phyloP scores from a whole-genome alignment of 1,139 yeast species.

The Pichia sp. region DNA sequence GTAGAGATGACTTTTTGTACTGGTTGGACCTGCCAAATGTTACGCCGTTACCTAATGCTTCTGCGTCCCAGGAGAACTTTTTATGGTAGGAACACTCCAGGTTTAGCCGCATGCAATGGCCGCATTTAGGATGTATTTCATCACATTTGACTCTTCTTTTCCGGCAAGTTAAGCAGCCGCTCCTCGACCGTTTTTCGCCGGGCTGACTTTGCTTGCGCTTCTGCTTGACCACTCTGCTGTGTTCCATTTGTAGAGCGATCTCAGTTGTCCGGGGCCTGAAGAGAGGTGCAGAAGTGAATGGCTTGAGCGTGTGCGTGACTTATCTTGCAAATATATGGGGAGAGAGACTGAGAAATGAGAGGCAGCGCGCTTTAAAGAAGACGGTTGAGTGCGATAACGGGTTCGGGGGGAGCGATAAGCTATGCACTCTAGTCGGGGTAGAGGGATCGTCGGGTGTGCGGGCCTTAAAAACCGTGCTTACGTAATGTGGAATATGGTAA shows the following conservation, averaged over 20 bases:
- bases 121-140: slow-evolving; percentile 24
- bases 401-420: no score
- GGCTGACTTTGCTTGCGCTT: neutral
- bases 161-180: slow-evolving; percentile 33
- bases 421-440: no score
- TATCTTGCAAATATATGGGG: no score
- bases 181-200: slow-evolving; percentile 4
- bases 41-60: slow-evolving; percentile 26
- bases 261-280: no score
- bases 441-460: no score
- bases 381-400: no score
- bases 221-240: neutral
- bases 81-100: slow-evolving; percentile 15
- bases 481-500: no score
- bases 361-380: no score
- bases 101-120: slow-evolving; percentile 15
- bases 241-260: neutral
- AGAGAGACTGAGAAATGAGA: no score
- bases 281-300: no score
- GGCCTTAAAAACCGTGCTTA: no score
- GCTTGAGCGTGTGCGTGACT: no score
- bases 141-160: slow-evolving; percentile 34
- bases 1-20: slow-evolving; percentile 18
- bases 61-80: slow-evolving; percentile 8
- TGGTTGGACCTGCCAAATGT: slow-evolving; percentile 37